Percentiles rank a stretch among this genome's conserved stretches.
Conservation (phyloP, 495 filamentous ascomycete species). For the Penicillium subrubescens region DNA sequence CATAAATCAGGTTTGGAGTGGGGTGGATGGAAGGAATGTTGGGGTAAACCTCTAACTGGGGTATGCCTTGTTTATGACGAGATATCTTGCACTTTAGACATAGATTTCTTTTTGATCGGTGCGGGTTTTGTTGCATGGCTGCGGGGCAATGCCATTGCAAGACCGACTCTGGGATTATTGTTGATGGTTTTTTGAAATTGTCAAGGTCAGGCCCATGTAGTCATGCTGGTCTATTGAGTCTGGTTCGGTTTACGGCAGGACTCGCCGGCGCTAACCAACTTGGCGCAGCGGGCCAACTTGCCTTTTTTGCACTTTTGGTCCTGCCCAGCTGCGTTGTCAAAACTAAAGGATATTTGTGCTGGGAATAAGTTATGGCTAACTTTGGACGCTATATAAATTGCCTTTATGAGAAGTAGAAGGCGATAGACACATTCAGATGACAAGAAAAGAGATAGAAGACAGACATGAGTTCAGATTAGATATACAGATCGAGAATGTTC, state of each 20-base stretch:
- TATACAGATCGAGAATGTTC: too few species aligned
- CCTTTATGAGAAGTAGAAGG: too few species aligned
- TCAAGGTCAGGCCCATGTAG: neutral
- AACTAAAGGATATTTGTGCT: too few species aligned
- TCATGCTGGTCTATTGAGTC: neutral
- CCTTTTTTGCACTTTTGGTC: neutral
- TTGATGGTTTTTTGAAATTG: neutral
- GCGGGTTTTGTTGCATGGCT: neutral
- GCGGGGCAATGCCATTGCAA: neutral
- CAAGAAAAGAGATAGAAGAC: too few species aligned
- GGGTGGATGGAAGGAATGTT: neutral
- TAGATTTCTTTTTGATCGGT: neutral
- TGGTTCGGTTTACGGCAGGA: slow-evolving; percentile 35
- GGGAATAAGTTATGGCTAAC: too few species aligned
- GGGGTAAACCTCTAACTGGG: neutral
- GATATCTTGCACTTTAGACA: neutral
- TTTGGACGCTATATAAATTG: too few species aligned
- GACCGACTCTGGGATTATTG: neutral
- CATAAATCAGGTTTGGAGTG: neutral
- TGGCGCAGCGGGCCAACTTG: neutral
- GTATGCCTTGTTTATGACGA: neutral
- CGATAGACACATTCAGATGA: too few species aligned
- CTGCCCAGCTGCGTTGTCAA: too few species aligned
- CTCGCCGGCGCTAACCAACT: slow-evolving; percentile 32
- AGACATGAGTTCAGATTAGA: too few species aligned